Evolutionary conservation across 2,329 filamentous ascomycete species (phyloP), one percentile per base, ranked within the genome.

Genomic region (Colletotrichum limetticola): DNA sequence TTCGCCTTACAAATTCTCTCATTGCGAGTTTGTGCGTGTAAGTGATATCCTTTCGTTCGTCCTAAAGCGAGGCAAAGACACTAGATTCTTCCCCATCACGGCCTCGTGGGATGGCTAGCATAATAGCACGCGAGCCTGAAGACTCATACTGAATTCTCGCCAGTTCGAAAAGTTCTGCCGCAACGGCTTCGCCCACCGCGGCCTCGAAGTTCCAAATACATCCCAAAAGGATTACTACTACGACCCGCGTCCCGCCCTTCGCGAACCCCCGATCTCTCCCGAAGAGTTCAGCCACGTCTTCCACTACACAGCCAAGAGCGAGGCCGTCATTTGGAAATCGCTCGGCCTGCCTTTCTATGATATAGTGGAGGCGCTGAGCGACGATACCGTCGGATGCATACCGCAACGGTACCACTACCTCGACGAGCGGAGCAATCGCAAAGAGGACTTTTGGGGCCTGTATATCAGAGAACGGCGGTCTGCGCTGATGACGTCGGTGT

Each of bases 1-100:
- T 5, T 63, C 66, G 32, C 49, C 58, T 12, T 32, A 68, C 9
- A 14, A 49, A 1, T 68, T 63, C 12, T 55, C 58, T 2, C 58
- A 63, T 5, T 68, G 66, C 49, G 66, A 61, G 12, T 68, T 61
- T 30, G 35, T 59, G 7, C 26, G 32, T 16, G 64, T 59, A 37
- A 52, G 64, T 59, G 52, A 42, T 19, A 7, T 19, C 37, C 37
- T 8, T 14, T 26, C 12, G 5, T 49, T 19, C 1, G 42, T 49
- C 42, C 19, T n/a, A 9, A 49, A 22, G 8, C 8, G 19, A 49
- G 42, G 19, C 42, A 49, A 49, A 11, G 42, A 2, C 4, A 49
- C 2, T n/a, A 22, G 16, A 22, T 3, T 49, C 2, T n/a, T 22
- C 9, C 42, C 11, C 5, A 53, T 14, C 9, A 5, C 4, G 12